Conservation (phyloP, 345 rosid species). For the Arabidopsis suecica region DNA sequence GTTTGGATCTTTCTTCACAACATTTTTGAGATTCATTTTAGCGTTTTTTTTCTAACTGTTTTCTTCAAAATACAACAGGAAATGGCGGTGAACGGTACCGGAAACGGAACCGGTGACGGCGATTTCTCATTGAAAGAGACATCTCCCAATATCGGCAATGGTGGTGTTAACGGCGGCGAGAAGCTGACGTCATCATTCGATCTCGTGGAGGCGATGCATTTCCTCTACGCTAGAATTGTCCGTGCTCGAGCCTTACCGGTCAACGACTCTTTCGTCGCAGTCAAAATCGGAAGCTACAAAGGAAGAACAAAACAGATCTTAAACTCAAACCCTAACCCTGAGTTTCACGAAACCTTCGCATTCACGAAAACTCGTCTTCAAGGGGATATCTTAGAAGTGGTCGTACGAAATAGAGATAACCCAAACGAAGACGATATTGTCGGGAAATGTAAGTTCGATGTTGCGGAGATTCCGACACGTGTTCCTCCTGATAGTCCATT, state of each 20-base stretch:
- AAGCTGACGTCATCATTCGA: conserved; percentile 51
- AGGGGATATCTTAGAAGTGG: conserved; percentile 47
- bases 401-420: conserved; percentile 28
- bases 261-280: conserved; percentile 43
- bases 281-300: conserved; percentile 45
- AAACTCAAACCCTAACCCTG: conserved; percentile 42
- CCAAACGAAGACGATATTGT: conserved; percentile 21
- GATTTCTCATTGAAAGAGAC: conserved; percentile 58
- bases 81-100: conserved; percentile 24
- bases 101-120: conserved; percentile 5
- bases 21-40: background rate
- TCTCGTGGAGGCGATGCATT: conserved; percentile 54
- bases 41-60: background rate
- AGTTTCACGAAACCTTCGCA: conserved; percentile 54
- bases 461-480: conserved; percentile 46
- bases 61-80: background rate
- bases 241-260: conserved; percentile 47
- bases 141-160: conserved; percentile 50
- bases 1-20: background rate
- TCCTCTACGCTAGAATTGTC: conserved; percentile 50
- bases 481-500: conserved; percentile 49
- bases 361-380: conserved; percentile 51
- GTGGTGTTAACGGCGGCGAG: conserved; percentile 44
- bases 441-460: conserved; percentile 47
- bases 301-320: conserved; percentile 43